Evolutionary conservation across 2,329 filamentous ascomycete species (phyloP).

Genomic region (Scopulariopsis brevicaulis): DNA sequence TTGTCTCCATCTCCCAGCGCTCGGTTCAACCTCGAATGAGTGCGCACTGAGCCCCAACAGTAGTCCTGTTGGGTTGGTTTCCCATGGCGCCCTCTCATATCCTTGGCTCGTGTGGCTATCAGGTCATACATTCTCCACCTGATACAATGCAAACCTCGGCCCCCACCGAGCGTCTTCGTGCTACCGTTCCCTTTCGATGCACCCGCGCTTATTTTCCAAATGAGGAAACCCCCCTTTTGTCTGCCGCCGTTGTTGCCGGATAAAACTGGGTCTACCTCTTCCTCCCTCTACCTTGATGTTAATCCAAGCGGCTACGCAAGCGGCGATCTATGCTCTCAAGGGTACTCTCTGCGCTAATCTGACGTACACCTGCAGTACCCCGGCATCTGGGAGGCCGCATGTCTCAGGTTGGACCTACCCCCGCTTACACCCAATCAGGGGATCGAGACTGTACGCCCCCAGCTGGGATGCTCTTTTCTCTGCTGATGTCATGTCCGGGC

Average conservation of each 20-base stretch:
- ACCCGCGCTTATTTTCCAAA: neutral
- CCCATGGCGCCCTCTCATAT: no score
- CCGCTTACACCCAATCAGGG: neutral
- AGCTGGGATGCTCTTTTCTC: neutral
- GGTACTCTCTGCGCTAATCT: neutral
- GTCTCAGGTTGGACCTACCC: neutral
- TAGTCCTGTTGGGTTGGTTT: no score
- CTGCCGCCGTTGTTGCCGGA: neutral
- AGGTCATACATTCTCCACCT: neutral
- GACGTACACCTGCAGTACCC: neutral
- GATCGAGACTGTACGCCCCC: neutral
- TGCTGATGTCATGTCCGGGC: neutral
- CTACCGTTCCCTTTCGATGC: neutral
- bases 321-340: neutral
- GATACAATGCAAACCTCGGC: neutral
- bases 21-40: no score
- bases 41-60: no score
- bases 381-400: neutral
- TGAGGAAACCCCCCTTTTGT: neutral
- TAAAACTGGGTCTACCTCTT: neutral
- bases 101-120: neutral
- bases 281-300: neutral
- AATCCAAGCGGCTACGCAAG: neutral
- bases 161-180: neutral
- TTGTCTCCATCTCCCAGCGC: no score